Base-by-base conservation (phyloP, 768 basidiomycete species). In the Boletellus emodensis region DNA sequence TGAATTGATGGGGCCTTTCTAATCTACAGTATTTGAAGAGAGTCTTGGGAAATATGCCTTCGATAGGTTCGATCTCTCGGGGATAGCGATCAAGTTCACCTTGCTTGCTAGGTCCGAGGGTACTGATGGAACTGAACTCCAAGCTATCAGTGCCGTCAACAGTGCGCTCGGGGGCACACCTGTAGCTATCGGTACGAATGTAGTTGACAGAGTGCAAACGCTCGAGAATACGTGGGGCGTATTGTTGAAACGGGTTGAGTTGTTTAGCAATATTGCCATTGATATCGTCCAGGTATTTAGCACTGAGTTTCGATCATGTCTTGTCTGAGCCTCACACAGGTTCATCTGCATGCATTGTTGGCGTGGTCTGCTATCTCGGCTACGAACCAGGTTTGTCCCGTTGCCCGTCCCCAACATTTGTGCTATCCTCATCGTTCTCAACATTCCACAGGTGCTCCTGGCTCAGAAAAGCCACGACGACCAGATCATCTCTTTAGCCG, bases 321-420 rank as follows among this genome's bases (percentile, higher is more conserved):
- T 30, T 3, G 12, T 34, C 32, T 48, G 32, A 48, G 24, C 20
- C 20, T 15, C 14, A 1, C 17, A 22, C 11, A 51, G 53, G 32
- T 51, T n/a, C 49, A 51, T 30, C 53, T 46, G 8, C 48, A 47
- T 44, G 13, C 33, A 3, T 54, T 43, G 4, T n/a, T 51, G 7
- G 45, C 42, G 1, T 55, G 30, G 40, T 46, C 49, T 8, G 28
- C 39, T 3, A 44, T 49, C 13, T 49, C 41, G 15, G 42, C 48
- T 14, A 26, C 8, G 3, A 46, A 39, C 28, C 8, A 47, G 18
- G 53, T 47, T 7, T 46, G 49, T 45, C 30, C 4, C 24, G 11
- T 22, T 24, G 0, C 14, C 39, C 20, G 20, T 20, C 20, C 20
- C 20, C 20, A 3, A 20, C 20, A 12, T 12, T 15, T 9, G 14